Conservation (phyloP, 129 eudicot species). For the Centaurea solstitialis region DNA sequence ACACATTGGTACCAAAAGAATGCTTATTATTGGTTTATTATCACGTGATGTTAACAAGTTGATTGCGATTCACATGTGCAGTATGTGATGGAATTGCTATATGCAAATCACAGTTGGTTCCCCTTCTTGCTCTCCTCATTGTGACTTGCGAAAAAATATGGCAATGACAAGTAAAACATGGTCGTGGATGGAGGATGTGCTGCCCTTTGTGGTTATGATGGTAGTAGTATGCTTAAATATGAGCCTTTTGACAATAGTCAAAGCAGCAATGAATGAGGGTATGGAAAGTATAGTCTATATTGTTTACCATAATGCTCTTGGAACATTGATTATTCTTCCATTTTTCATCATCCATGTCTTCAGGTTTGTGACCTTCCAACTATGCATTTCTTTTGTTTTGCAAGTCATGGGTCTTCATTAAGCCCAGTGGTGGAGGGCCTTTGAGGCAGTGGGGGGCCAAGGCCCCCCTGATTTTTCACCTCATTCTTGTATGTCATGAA, state of each 20-base stretch:
- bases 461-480: too few relatives aligned
- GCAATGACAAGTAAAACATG: neutral
- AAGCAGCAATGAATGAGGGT: conserved; percentile 40
- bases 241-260: conserved; percentile 24
- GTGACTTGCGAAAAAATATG: conserved; percentile 11
- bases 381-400: neutral
- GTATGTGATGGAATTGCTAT: neutral
- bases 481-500: too few relatives aligned
- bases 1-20: neutral
- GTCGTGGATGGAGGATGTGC: conserved; percentile 16
- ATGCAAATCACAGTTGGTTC: neutral
- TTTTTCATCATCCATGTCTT: conserved; percentile 26
- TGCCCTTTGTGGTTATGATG: conserved; percentile 35
- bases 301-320: conserved; percentile 37
- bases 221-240: conserved; percentile 24
- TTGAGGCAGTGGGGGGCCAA: too few relatives aligned
- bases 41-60: neutral
- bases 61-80: neutral
- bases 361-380: conserved; percentile 20
- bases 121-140: neutral
- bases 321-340: conserved; percentile 43
- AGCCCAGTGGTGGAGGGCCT: too few relatives aligned
- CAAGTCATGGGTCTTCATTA: neutral
- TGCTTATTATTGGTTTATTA: neutral
- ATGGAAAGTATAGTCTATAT: conserved; percentile 32